These are phyloP conservation scores for Aspergillus saccharolyticus DNA, from an alignment of 495 filamentous ascomycete species.

Conservation along the genomic window DNA sequence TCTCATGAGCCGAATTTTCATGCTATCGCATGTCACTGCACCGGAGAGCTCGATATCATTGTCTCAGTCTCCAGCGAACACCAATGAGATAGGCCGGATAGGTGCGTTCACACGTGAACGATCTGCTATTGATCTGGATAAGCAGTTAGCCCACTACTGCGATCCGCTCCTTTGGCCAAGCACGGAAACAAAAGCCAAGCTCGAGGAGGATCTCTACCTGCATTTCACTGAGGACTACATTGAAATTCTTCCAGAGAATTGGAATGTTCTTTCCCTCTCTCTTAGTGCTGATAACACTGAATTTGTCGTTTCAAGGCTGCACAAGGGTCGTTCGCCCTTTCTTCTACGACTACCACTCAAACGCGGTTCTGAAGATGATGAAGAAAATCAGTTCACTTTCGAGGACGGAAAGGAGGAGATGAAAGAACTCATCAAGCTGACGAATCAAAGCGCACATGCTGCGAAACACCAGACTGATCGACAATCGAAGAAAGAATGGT, in stretches of 20 bases:
- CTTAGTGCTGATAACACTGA: conserved; percentile 75
- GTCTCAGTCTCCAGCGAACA: conserved; percentile 37
- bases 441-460: conserved; percentile 77
- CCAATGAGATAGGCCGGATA: conserved; percentile 38
- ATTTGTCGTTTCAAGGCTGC: conserved; percentile 74
- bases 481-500: conserved; percentile 73
- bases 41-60: conserved; percentile 26
- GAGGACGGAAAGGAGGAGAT: conserved; percentile 71
- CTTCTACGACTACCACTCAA: conserved; percentile 78
- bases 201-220: conserved; percentile 25
- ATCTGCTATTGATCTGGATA: conserved; percentile 41
- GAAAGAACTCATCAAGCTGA: conserved; percentile 69
- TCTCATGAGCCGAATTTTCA: conserved; percentile 44
- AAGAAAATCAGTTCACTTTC: conserved; percentile 80
- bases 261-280: conserved; percentile 82
- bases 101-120: conserved; percentile 42
- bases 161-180: conserved; percentile 40
- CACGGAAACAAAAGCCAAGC: conserved; percentile 14
- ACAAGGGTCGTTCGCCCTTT: conserved; percentile 69
- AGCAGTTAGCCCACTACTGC: conserved; percentile 35
- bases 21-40: conserved; percentile 41
- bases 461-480: conserved; percentile 55
- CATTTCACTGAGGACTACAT: conserved; percentile 39
- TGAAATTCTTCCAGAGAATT: conserved; percentile 68
- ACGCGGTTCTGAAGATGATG: conserved; percentile 75